Base-by-base conservation (phyloP, 768 basidiomycete genomes). In the Hortiboletus flavorubellus region DNA sequence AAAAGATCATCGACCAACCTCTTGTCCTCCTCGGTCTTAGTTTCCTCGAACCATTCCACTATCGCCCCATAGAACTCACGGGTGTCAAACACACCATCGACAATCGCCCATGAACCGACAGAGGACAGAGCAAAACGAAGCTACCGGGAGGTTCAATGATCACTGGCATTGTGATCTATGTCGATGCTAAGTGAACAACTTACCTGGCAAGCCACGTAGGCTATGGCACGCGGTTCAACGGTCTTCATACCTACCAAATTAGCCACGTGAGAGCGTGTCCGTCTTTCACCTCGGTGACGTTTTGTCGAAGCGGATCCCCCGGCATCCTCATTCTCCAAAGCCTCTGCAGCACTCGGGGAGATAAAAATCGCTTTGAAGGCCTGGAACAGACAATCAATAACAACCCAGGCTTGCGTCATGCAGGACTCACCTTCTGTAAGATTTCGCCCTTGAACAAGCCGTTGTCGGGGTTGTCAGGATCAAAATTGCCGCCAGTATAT, bases 171-270 rank as follows among this genome's bases (percentile, higher is more conserved):
- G 15, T 33, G 31, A 10, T 37, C 15, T 7, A 6, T 16, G 23
- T 23, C 8, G 4, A 23, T 2, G 5, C 2, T 3, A 16, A 15
- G 4, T 30, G 6, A 10, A 5, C 0, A 7, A 33, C 15, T 2
- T 48, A 42, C 48, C 48, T 55, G 54, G 42, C 35, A 55, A 23
- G 54, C 48, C 18, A 48, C 43, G 26, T 56, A 56, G 11, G 55
- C 55, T 16, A 56, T 56, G 38, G 55, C 34, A 4, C 12, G 14
- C 0, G 44, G 49, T 11, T 51, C 11, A 12, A 56, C 45, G 1
- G 37, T 35, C 5, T 29, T 18, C 50, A 56, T 51, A 21, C 48
- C 39, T 39, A 45, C 12, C 2, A 42, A 8, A 16, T 14, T 46
- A 0, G 42, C 47, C 5, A 55, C 18, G 9, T 49, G 23, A 4